These are phyloP conservation scores for Leccinum griseonigrum DNA, from an alignment of 1,284 basidiomycete species.

Conservation along the genomic window DNA sequence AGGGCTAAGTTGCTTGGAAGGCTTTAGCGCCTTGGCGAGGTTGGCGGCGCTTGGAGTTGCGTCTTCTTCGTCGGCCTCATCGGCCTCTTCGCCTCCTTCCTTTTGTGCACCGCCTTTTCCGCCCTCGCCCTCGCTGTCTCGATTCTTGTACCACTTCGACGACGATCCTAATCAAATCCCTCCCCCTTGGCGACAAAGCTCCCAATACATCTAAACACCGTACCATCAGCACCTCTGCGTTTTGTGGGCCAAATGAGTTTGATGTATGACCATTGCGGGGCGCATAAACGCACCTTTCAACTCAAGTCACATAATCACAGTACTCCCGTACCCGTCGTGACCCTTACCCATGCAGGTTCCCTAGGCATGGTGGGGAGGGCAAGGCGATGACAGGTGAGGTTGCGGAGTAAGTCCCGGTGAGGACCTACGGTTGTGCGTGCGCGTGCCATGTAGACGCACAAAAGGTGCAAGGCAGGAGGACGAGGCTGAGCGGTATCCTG, in stretches of 20 bases:
- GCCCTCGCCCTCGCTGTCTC: constrained; percentile 54
- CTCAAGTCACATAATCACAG: constrained; percentile 39
- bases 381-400: no score
- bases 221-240: constrained; percentile 71
- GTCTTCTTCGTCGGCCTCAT: constrained; percentile 21
- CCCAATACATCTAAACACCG: constrained; percentile 86
- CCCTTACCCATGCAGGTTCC: no score
- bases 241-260: constrained; percentile 35
- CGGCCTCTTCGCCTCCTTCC: constrained; percentile 22
- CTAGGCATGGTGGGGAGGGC: no score
- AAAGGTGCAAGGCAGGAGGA: neutral
- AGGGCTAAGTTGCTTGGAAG: constrained; percentile 39
- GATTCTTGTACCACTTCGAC: constrained; percentile 93
- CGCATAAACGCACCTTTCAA: constrained; percentile 63
- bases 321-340: no score
- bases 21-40: constrained; percentile 19
- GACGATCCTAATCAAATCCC: constrained; percentile 90
- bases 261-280: neutral
- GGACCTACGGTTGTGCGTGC: no score
- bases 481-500: constrained; percentile 5
- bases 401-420: no score
- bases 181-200: constrained; percentile 81
- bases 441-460: no score
- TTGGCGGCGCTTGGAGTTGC: constrained; percentile 3
- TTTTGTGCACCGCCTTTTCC: constrained; percentile 27